Conservation (phyloP, 495 filamentous ascomycete species). For the Penicillium argentinense region DNA sequence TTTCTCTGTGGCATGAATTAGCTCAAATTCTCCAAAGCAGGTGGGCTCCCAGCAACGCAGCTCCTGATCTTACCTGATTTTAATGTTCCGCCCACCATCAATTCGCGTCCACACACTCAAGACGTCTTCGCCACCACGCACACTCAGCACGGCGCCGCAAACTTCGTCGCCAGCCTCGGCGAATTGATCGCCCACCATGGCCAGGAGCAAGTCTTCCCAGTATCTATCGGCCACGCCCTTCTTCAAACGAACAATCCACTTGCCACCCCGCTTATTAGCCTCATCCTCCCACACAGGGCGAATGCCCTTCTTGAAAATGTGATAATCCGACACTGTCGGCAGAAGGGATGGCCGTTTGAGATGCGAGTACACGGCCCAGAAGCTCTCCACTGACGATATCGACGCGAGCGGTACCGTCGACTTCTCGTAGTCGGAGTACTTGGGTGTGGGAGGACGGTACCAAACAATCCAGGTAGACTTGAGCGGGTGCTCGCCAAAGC, state of each 20-base stretch:
- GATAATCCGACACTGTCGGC: conserved; percentile 94
- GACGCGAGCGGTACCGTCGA: conserved; percentile 82
- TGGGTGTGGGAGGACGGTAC: conserved; percentile 92
- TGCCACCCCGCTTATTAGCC: conserved; percentile 91
- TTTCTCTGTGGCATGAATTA: conserved; percentile 62
- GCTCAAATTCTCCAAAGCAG: neutral
- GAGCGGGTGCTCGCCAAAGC: conserved; percentile 58
- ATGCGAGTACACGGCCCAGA: conserved; percentile 89
- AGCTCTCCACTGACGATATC: conserved; percentile 82
- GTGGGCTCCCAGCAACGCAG: neutral
- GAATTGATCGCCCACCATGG: conserved; percentile 93
- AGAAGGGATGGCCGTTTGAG: conserved; percentile 84
- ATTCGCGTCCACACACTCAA: conserved; percentile 96
- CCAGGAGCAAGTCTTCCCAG: conserved; percentile 93
- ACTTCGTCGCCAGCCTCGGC: conserved; percentile 91
- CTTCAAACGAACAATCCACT: conserved; percentile 94
- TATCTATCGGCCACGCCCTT: conserved; percentile 96
- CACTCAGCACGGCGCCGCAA: conserved; percentile 90
- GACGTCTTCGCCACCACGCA: conserved; percentile 93
- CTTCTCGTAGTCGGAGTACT: conserved; percentile 98
- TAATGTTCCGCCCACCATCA: conserved; percentile 88
- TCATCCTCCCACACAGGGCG: conserved; percentile 98
- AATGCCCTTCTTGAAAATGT: conserved; percentile 96
- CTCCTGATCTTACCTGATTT: conserved; percentile 72
- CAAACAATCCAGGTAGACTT: conserved; percentile 94